Conservation (phyloP, 2,329 filamentous ascomycete species). For the Trichoderma sp. region DNA sequence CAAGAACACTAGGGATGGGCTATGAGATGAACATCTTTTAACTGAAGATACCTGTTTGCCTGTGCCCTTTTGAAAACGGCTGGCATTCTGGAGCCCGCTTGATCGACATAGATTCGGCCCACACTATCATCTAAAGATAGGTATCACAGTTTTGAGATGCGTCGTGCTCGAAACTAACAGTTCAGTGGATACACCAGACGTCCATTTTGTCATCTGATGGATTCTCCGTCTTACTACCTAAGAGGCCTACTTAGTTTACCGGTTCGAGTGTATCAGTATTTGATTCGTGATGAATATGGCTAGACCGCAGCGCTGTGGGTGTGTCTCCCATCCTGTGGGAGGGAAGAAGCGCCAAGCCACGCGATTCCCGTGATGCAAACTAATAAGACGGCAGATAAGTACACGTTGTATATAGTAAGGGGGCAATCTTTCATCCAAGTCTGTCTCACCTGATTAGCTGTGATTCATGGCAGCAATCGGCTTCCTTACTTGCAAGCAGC, state of each 20-base stretch:
- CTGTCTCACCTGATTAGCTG: not conserved
- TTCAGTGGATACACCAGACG: not conserved
- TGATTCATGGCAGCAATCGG: not conserved
- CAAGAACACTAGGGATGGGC: slow-evolving; percentile 15
- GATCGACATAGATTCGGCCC: not conserved
- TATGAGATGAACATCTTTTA: not conserved
- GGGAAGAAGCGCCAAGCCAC: not conserved
- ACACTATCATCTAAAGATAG: not conserved
- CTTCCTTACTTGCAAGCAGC: not conserved
- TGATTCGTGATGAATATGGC: not conserved
- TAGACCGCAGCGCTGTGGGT: not conserved
- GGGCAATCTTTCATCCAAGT: not conserved
- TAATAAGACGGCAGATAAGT: not conserved
- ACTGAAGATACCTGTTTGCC: not conserved
- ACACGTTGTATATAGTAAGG: not conserved
- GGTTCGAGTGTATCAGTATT: not conserved
- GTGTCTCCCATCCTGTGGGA: slow-evolving; percentile 1
- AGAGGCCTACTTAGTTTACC: not conserved
- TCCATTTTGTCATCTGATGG: too few relatives aligned
- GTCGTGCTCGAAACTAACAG: not conserved
- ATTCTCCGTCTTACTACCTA: not conserved
- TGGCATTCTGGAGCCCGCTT: not conserved
- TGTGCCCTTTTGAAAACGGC: not conserved
- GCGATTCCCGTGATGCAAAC: not conserved
- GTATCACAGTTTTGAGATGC: not conserved